phyloP scores from a whole-genome alignment of 2,329 filamentous ascomycete species.

The Didymellaceae sp. region DNA sequence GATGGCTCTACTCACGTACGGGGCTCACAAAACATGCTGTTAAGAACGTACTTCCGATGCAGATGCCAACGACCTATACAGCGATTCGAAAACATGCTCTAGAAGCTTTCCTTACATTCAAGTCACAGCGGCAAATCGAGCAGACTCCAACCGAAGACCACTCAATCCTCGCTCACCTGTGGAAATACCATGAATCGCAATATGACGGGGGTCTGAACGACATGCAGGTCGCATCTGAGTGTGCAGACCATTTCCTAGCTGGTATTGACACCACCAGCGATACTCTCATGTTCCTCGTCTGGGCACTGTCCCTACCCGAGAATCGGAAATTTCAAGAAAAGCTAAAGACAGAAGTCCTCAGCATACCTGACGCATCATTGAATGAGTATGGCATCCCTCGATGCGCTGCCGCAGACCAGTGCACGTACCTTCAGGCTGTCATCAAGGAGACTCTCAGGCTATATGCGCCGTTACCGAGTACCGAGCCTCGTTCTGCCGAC shows the following conservation, averaged over 20 bases:
- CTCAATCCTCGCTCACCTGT: constrained; percentile 1
- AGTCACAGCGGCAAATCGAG: background rate
- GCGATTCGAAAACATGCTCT: constrained; percentile 1
- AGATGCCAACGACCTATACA: background rate
- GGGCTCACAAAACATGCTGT: background rate
- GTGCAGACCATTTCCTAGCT: constrained; percentile 1
- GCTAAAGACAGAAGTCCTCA: background rate
- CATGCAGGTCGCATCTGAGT: background rate
- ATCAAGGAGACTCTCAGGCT: constrained; percentile 1
- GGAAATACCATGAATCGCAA: constrained; percentile 1
- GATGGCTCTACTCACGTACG: background rate
- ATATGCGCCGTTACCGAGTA: background rate
- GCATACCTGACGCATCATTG: background rate
- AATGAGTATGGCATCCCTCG: background rate
- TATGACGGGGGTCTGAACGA: background rate
- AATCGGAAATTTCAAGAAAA: background rate
- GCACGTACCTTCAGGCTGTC: background rate
- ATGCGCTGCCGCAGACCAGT: background rate
- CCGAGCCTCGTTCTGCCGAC: background rate
- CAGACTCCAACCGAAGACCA: background rate
- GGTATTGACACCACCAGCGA: constrained; percentile 1
- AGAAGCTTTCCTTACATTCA: background rate
- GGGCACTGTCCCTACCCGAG: constrained; percentile 1
- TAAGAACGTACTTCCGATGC: background rate
- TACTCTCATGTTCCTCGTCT: constrained; percentile 1